A percentile compares a stretch with the other conserved stretches of the same genome.
phyloP scores from a whole-genome alignment of 2,329 filamentous ascomycete species.

The Neopestalotiopsis clavispora region DNA sequence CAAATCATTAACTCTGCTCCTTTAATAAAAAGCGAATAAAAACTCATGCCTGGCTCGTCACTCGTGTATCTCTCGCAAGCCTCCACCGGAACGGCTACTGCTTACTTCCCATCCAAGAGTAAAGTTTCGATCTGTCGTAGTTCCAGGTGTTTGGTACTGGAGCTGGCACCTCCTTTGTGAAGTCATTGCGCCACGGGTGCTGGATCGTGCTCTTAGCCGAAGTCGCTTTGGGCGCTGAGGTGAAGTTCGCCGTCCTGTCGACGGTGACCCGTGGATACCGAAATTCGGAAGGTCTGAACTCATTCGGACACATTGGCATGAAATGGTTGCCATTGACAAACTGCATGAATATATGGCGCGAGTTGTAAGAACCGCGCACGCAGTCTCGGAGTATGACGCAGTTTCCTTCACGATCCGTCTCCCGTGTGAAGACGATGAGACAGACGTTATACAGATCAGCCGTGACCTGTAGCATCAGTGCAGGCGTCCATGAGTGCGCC shows the following conservation, averaged over 20 bases:
- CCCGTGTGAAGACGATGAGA: conserved; percentile 36
- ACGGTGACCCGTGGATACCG: conserved; percentile 36
- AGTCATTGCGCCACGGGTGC: conserved; percentile 33
- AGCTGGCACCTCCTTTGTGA: conserved; percentile 25
- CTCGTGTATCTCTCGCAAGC: too few species aligned
- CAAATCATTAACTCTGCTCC: too few species aligned
- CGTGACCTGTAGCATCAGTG: conserved; percentile 35
- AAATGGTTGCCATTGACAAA: conserved; percentile 33
- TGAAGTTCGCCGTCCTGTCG: conserved; percentile 26
- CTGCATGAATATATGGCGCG: conserved; percentile 37
- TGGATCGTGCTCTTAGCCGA: conserved; percentile 19
- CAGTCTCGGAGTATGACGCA: conserved; percentile 30
- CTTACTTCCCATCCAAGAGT: conserved; percentile 17
- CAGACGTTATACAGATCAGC: conserved; percentile 40
- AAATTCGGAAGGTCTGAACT: conserved; percentile 37
- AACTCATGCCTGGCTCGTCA: too few species aligned
- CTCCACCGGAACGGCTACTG: not conserved
- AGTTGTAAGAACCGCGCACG: conserved; percentile 37
- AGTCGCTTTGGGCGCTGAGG: conserved; percentile 25
- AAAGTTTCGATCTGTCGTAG: conserved; percentile 21
- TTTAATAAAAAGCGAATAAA: too few species aligned
- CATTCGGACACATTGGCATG: conserved; percentile 38
- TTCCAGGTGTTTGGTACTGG: conserved; percentile 28
- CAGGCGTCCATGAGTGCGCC: conserved; percentile 33
- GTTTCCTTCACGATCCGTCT: conserved; percentile 24